Evolutionary conservation across 495 filamentous ascomycete species (phyloP).

Genomic region (Aspergillus biplanus): DNA sequence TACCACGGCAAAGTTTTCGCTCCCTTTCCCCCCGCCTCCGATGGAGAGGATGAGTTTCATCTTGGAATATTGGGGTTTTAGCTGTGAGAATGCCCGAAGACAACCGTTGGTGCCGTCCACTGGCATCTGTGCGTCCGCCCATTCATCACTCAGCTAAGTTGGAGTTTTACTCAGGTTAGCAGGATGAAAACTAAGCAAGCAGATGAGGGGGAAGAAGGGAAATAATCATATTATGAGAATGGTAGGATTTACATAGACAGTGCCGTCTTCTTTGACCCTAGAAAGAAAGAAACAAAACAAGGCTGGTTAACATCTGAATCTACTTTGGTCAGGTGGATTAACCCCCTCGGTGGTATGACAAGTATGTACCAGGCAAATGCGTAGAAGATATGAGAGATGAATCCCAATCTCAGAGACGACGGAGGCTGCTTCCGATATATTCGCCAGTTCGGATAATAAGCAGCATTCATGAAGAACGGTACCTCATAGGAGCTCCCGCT

Average conservation of each 20-base stretch:
- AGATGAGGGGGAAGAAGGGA: slow-evolving; percentile 5
- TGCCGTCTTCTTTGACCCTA: slow-evolving; percentile 77
- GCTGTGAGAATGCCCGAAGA: slow-evolving; percentile 69
- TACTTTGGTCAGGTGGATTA: slow-evolving; percentile 15
- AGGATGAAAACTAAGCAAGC: slow-evolving; percentile 13
- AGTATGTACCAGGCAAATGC: slow-evolving; percentile 72
- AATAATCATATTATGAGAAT: not conserved
- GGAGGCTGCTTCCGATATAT: slow-evolving; percentile 80
- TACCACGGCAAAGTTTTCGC: slow-evolving; percentile 75
- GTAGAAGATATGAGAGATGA: slow-evolving; percentile 83
- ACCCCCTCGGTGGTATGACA: slow-evolving; percentile 18
- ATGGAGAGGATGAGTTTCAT: slow-evolving; percentile 84
- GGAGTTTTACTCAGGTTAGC: slow-evolving; percentile 27
- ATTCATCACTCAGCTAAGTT: slow-evolving; percentile 79
- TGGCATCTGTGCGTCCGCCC: slow-evolving; percentile 77
- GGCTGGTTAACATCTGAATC: slow-evolving; percentile 33
- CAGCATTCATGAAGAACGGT: slow-evolving; percentile 64
- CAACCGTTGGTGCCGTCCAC: slow-evolving; percentile 81
- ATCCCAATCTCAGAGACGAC: slow-evolving; percentile 69
- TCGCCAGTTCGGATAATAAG: slow-evolving; percentile 89
- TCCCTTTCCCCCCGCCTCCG: slow-evolving; percentile 79
- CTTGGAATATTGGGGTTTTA: slow-evolving; percentile 76
- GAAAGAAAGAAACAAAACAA: slow-evolving; percentile 36
- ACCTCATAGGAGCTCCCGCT: slow-evolving; percentile 41
- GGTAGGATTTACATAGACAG: slow-evolving; percentile 67